Percentiles rank a stretch among this genome's conserved stretches.
phyloP scores from a whole-genome alignment of 2,329 filamentous ascomycete species.

The Aspergillus neotritici region DNA sequence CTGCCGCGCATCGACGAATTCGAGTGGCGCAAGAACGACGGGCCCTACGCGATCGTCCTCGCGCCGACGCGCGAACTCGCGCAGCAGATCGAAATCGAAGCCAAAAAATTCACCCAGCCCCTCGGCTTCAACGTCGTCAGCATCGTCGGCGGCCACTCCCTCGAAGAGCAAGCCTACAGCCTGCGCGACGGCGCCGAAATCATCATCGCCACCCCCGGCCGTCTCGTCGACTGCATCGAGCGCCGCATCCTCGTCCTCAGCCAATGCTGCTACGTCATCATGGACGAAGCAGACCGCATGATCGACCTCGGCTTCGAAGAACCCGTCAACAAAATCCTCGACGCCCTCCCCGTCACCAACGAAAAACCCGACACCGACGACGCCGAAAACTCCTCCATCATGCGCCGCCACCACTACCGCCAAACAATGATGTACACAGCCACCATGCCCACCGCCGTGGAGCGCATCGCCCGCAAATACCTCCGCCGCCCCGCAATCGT shows the following conservation, averaged over 20 bases:
- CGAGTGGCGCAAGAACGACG: conserved; percentile 83
- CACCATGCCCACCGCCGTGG: conserved; percentile 88
- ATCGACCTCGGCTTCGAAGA: conserved; percentile 98
- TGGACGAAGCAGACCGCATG: conserved; percentile 99
- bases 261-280: conserved; percentile 98
- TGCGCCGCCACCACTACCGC: conserved; percentile 78
- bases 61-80: conserved; percentile 95
- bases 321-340: conserved; percentile 93
- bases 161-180: conserved; percentile 89
- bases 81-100: conserved; percentile 93
- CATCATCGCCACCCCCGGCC: conserved; percentile 95
- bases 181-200: conserved; percentile 92
- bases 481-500: conserved; percentile 87
- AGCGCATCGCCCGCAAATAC: conserved; percentile 96
- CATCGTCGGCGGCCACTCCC: conserved; percentile 93
- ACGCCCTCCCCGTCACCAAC: conserved; percentile 84
- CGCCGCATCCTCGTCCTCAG: conserved; percentile 81
- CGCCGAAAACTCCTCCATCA: conserved; percentile 78
- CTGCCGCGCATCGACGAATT: conserved; percentile 76
- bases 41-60: conserved; percentile 93
- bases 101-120: conserved; percentile 82
- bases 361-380: conserved; percentile 93
- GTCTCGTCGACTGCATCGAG: conserved; percentile 95
- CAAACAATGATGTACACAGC: conserved; percentile 99
- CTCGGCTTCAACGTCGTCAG: conserved; percentile 92